Evolutionary conservation across 169 alveolate species (phyloP).

Genomic region (Cryptosporidium parvum): DNA sequence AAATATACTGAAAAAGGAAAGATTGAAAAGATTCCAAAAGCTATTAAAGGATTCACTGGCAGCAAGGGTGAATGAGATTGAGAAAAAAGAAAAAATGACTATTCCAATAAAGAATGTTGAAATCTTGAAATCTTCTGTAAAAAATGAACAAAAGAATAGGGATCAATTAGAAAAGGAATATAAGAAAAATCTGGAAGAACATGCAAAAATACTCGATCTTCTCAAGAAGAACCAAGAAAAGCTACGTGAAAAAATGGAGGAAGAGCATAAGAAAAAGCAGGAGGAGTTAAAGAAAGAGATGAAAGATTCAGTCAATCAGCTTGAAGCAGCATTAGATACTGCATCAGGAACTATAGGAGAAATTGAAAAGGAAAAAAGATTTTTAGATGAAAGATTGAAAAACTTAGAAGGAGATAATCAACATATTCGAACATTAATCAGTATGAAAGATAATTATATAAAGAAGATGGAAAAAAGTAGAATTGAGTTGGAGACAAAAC

Average conservation of each 20-base stretch:
- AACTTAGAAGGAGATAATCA: constrained; percentile 40
- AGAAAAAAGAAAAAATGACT: constrained; percentile 31
- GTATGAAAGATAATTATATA: constrained; percentile 70
- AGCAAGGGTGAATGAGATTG: constrained; percentile 43
- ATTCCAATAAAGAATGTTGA: constrained; percentile 19
- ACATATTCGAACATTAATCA: constrained; percentile 37
- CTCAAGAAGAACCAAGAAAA: constrained; percentile 63
- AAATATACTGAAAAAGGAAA: constrained; percentile 51
- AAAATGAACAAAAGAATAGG: constrained; percentile 43
- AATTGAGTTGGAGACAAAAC: constrained; percentile 52
- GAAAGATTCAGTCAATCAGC: constrained; percentile 19
- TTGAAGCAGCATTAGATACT: constrained; percentile 48
- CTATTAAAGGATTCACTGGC: constrained; percentile 25
- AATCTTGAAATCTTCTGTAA: constrained; percentile 3
- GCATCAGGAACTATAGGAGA: constrained; percentile 66
- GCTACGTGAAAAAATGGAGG: constrained; percentile 65
- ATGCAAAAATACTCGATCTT: constrained; percentile 63
- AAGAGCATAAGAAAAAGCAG: constrained; percentile 34
- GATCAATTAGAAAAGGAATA: constrained; percentile 55
- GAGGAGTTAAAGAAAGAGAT: constrained; percentile 24
- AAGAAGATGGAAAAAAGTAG: constrained; percentile 53
- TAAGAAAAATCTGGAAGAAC: constrained; percentile 66
- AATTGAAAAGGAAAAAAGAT: constrained; percentile 56
- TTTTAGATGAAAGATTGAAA: constrained; percentile 39
- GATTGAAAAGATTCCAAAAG: constrained; percentile 49